Evolutionary conservation across 2,329 filamentous ascomycete genomes (phyloP).

Genomic region (Incumbomyces delicatus): DNA sequence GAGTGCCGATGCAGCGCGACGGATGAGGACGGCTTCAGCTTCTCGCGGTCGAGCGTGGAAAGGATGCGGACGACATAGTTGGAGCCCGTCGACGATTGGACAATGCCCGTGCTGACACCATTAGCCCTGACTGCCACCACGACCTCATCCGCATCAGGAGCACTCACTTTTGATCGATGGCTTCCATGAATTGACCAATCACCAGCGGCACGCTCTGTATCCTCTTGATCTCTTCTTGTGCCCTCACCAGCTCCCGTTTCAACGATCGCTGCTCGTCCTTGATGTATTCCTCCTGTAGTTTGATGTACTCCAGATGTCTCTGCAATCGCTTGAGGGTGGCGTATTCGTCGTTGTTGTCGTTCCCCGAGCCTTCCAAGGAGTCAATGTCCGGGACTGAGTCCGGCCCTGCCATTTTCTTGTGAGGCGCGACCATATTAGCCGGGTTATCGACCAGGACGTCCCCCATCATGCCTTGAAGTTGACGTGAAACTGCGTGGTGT

Average conservation of each 20-base stretch:
- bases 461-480: conserved; percentile 51
- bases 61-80: conserved; percentile 99
- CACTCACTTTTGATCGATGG: conserved; percentile 92
- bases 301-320: conserved; percentile 92
- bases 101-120: conserved; percentile 75
- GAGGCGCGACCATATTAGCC: conserved; percentile 60
- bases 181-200: conserved; percentile 99
- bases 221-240: conserved; percentile 98
- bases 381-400: conserved; percentile 80
- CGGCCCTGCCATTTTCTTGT: conserved; percentile 69
- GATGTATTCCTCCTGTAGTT: conserved; percentile 99
- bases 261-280: conserved; percentile 98
- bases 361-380: conserved; percentile 71
- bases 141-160: too few relatives aligned
- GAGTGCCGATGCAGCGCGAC: conserved; percentile 97
- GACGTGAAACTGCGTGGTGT: background rate
- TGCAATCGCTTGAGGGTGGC: conserved; percentile 93
- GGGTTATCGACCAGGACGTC: conserved; percentile 79
- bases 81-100: conserved; percentile 94
- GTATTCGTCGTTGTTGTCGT: conserved; percentile 84
- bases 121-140: background rate
- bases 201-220: conserved; percentile 97
- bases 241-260: conserved; percentile 92
- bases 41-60: conserved; percentile 94
- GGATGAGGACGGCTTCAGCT: conserved; percentile 94